phyloP scores from a whole-genome alignment of 176 grass and related monocot species.

The Pharus latifolius region DNA sequence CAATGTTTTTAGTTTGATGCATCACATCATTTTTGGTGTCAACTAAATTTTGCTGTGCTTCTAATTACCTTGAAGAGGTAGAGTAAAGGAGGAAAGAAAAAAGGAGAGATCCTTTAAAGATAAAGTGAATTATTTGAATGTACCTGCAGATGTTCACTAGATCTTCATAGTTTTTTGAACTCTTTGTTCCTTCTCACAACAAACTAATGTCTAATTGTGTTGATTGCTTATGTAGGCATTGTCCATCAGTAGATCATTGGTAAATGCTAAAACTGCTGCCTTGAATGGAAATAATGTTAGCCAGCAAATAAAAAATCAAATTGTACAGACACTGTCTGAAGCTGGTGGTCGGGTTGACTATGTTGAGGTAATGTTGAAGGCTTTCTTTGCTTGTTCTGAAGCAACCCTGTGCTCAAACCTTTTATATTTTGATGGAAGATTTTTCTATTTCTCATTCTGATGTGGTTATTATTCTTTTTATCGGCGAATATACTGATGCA shows the following conservation, averaged over 20 bases:
- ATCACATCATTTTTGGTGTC: neutral
- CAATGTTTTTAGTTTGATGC: neutral
- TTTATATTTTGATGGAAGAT: neutral
- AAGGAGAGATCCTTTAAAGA: too few species aligned
- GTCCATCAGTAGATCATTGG: constrained; percentile 60
- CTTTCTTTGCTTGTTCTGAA: neutral
- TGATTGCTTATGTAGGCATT: constrained; percentile 43
- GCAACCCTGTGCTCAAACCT: neutral
- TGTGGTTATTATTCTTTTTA: neutral
- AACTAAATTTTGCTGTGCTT: neutral
- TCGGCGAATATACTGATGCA: neutral
- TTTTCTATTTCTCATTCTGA: neutral
- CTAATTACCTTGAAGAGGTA: neutral
- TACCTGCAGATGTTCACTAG: neutral
- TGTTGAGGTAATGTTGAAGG: constrained; percentile 55
- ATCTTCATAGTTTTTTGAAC: neutral
- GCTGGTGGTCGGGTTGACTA: constrained; percentile 73
- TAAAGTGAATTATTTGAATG: neutral
- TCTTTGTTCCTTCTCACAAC: neutral
- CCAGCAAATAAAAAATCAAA: constrained; percentile 49
- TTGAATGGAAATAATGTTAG: constrained; percentile 35
- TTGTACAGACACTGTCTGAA: constrained; percentile 37
- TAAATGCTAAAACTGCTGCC: constrained; percentile 47
- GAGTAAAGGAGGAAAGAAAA: too few species aligned
- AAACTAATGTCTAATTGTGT: neutral